Evolutionary conservation across 306 rosid genomes (phyloP).

Genomic region (Rosa rugosa): DNA sequence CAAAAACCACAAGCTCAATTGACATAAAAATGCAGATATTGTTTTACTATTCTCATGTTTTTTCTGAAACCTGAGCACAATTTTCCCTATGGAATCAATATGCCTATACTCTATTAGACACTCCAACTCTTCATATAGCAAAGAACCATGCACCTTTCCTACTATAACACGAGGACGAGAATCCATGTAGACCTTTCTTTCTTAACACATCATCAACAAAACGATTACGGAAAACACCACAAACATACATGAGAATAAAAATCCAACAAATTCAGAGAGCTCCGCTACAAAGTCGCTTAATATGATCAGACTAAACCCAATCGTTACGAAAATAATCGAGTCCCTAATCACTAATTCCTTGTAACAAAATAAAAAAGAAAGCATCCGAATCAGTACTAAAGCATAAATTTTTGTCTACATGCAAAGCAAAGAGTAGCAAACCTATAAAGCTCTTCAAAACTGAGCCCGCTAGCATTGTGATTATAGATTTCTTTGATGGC

Average conservation of each 20-base stretch:
- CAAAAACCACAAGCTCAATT: neutral
- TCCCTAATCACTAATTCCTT: neutral
- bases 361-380: neutral
- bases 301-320: neutral
- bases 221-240: neutral
- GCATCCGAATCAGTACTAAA: neutral
- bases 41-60: neutral
- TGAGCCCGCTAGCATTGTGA: constrained; percentile 94
- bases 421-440: constrained; percentile 27
- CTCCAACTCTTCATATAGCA: neutral
- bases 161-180: neutral
- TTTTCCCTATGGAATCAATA: neutral
- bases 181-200: neutral
- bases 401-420: neutral
- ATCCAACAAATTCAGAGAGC: neutral
- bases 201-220: neutral
- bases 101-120: neutral
- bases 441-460: constrained; percentile 98
- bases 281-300: neutral
- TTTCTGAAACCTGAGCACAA: neutral
- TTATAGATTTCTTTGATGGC: constrained; percentile 89
- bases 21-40: neutral
- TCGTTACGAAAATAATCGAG: neutral
- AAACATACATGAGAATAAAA: neutral
- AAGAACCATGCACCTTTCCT: neutral